These are phyloP conservation scores for Mucor sp. DNA, from an alignment of 371 early-diverging fungal species.

Conservation along the genomic window DNA sequence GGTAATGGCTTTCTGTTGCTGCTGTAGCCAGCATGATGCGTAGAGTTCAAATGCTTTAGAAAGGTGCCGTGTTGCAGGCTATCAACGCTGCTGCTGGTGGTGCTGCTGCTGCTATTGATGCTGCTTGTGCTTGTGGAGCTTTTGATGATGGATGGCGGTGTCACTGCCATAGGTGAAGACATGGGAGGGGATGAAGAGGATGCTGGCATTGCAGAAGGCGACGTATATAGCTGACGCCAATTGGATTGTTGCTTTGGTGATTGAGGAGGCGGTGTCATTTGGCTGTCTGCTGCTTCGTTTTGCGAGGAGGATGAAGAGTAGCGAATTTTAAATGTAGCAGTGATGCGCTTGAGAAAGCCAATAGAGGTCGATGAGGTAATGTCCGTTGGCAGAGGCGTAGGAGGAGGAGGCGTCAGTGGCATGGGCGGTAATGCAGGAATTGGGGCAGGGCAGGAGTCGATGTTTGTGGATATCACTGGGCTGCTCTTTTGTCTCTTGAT, in stretches of 20 bases:
- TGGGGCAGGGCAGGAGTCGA: not conserved
- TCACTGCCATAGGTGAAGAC: not conserved
- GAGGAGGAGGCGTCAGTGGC: not conserved
- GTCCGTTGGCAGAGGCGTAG: not conserved
- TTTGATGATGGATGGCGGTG: not conserved
- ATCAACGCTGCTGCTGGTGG: not conserved
- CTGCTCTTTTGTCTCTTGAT: not conserved
- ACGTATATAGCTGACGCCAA: constrained; percentile 26
- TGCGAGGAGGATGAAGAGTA: not conserved
- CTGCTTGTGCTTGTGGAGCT: constrained; percentile 13
- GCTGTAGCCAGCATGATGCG: not conserved
- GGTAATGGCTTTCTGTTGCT: not conserved
- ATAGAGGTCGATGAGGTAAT: not conserved
- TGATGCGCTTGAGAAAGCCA: constrained; percentile 12
- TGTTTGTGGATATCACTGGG: not conserved
- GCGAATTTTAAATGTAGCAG: constrained; percentile 7
- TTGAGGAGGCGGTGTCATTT: not conserved
- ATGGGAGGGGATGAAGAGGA: not conserved
- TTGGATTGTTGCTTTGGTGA: constrained; percentile 17
- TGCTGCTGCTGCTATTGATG: constrained; percentile 25
- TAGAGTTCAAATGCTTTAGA: not conserved
- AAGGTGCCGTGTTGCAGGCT: not conserved
- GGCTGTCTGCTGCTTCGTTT: not conserved
- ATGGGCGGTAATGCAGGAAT: not conserved
- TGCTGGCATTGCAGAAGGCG: constrained; percentile 4